A percentile compares a stretch with the other conserved stretches of the same genome.
phyloP scores from a whole-genome alignment of 805 yeast species.

The Starmerella gropengiesseri region DNA sequence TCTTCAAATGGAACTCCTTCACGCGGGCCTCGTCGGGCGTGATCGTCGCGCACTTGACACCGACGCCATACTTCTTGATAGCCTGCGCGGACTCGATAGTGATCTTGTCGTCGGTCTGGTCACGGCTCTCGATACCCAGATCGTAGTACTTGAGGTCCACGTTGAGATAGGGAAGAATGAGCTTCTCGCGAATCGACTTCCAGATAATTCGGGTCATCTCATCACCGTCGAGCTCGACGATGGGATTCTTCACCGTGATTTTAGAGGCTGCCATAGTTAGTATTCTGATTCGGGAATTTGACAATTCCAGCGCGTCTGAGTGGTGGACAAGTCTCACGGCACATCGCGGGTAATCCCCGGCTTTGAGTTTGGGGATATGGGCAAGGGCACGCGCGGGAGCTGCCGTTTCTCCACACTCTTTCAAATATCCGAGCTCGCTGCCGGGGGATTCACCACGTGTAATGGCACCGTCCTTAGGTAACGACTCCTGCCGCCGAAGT shows the following conservation, averaged over 20 bases:
- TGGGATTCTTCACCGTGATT: slow-evolving; percentile 72
- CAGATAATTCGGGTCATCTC: slow-evolving; percentile 96
- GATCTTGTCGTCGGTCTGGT: slow-evolving; percentile 76
- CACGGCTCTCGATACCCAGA: slow-evolving; percentile 76
- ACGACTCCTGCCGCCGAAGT: too few relatives aligned
- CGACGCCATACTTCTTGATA: slow-evolving; percentile 78
- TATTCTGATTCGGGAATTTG: not conserved
- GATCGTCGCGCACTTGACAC: slow-evolving; percentile 94
- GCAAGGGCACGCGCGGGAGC: not conserved
- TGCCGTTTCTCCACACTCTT: not conserved
- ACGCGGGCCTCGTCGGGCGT: slow-evolving; percentile 94
- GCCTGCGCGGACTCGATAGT: slow-evolving; percentile 87
- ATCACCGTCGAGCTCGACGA: slow-evolving; percentile 96
- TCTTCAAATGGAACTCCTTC: slow-evolving; percentile 76
- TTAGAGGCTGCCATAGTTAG: slow-evolving; percentile 24
- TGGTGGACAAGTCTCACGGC: too few relatives aligned
- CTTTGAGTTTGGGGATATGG: not conserved
- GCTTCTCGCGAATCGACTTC: slow-evolving; percentile 76
- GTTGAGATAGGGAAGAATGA: slow-evolving; percentile 75
- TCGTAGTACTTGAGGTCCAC: slow-evolving; percentile 87
- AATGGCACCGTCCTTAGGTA: too few relatives aligned
- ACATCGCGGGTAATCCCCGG: too few relatives aligned
- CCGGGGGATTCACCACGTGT: slow-evolving; percentile 1
- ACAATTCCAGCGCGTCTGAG: not conserved
- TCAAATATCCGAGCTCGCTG: slow-evolving; percentile 1